A percentile compares a stretch with the other conserved stretches of the same genome.
phyloP scores from a whole-genome alignment of 306 rosid species.

The Datisca glomerata region DNA sequence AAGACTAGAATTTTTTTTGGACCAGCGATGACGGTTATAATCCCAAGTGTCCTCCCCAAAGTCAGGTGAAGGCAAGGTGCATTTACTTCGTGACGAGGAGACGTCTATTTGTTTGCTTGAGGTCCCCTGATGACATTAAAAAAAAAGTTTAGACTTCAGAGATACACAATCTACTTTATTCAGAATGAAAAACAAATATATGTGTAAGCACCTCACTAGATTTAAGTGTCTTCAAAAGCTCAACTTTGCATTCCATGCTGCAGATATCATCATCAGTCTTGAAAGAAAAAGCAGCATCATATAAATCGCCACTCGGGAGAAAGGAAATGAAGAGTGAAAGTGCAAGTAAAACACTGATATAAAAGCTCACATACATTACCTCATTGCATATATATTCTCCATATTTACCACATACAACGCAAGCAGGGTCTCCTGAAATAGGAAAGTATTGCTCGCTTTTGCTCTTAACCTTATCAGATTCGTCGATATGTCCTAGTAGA shows the following conservation, averaged over 20 bases:
- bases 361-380: slow-evolving; percentile 27
- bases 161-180: slow-evolving; percentile 1
- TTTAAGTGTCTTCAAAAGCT: slow-evolving; percentile 45
- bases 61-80: slow-evolving; percentile 27
- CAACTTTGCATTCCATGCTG: slow-evolving; percentile 80
- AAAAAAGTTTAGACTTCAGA: slow-evolving; percentile 7
- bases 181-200: slow-evolving; percentile 1
- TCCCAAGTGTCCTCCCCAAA: slow-evolving; percentile 71
- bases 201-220: slow-evolving; percentile 25
- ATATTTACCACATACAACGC: slow-evolving; percentile 71
- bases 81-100: slow-evolving; percentile 21
- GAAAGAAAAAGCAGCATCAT: slow-evolving; percentile 17
- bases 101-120: slow-evolving; percentile 19
- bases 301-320: slow-evolving; percentile 7
- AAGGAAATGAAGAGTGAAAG: slow-evolving; percentile 5
- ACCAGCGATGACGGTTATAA: slow-evolving; percentile 55
- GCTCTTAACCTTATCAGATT: slow-evolving; percentile 35
- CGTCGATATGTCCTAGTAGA: slow-evolving; percentile 22
- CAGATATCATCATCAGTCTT: slow-evolving; percentile 81
- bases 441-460: slow-evolving; percentile 66
- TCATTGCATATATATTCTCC: slow-evolving; percentile 83
- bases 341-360: slow-evolving; percentile 1
- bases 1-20: slow-evolving; percentile 52
- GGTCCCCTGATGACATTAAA: slow-evolving; percentile 27
- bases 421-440: slow-evolving; percentile 63